Conservation (phyloP, 2,329 filamentous ascomycete genomes). For the Setomelanomma holmii region DNA sequence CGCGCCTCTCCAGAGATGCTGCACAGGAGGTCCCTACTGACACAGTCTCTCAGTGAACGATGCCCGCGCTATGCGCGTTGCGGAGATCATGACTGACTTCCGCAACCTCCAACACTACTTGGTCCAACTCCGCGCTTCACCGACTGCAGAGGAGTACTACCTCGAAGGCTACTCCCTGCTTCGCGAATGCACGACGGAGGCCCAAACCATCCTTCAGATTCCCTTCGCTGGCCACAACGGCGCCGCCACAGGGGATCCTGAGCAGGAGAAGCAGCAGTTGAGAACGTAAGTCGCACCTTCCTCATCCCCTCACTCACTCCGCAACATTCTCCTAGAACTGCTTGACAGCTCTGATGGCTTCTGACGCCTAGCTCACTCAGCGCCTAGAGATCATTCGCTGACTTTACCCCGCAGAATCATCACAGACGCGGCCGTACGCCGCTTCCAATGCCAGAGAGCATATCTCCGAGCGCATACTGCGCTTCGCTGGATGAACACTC, state of each 20-base stretch:
- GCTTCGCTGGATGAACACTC: constrained; percentile 64
- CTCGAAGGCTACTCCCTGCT: constrained; percentile 66
- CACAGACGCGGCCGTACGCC: constrained; percentile 64
- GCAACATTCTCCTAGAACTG: not conserved
- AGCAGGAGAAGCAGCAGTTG: constrained; percentile 64
- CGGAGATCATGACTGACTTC: constrained; percentile 70
- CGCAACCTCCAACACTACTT: constrained; percentile 67
- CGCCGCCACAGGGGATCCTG: constrained; percentile 55
- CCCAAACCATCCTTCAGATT: constrained; percentile 61
- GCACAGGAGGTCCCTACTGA: constrained; percentile 10
- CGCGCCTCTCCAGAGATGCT: not conserved
- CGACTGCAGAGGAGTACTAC: constrained; percentile 62
- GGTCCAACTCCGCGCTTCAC: constrained; percentile 59
- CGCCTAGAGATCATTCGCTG: constrained; percentile 14
- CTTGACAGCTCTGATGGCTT: too few relatives aligned
- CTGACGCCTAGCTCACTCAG: too few relatives aligned
- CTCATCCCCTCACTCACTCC: not conserved
- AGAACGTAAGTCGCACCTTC: constrained; percentile 56
- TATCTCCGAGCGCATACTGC: constrained; percentile 66
- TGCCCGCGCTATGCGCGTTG: constrained; percentile 67
- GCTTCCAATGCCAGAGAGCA: constrained; percentile 67
- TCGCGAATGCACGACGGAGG: constrained; percentile 62
- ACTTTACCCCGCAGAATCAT: constrained; percentile 59
- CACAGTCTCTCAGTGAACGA: constrained; percentile 62
- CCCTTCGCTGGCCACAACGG: constrained; percentile 58